These are phyloP conservation scores for Acacia confusa DNA, from an alignment of 306 rosid species.

Conservation along the genomic window DNA sequence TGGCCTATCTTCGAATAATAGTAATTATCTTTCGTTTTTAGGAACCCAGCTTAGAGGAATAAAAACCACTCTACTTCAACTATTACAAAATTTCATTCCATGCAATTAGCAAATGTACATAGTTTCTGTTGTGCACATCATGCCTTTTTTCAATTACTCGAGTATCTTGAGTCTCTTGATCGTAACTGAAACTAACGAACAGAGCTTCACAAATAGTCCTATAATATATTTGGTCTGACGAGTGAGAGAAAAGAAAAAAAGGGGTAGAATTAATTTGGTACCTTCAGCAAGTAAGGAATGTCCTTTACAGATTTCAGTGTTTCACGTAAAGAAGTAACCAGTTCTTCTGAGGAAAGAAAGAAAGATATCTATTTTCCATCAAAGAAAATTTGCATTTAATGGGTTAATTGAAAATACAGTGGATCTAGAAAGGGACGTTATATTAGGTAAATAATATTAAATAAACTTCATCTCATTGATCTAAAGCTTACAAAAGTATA, in stretches of 20 bases:
- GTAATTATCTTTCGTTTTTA: not conserved
- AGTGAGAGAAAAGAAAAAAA: slow-evolving; percentile 16
- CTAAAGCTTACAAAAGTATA: not conserved
- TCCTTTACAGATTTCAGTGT: slow-evolving; percentile 91
- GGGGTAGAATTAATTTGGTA: slow-evolving; percentile 30
- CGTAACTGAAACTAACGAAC: slow-evolving; percentile 27
- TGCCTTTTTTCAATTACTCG: not conserved
- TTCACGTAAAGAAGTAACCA: slow-evolving; percentile 68
- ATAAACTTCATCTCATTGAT: slow-evolving; percentile 26
- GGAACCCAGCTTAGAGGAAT: slow-evolving; percentile 8
- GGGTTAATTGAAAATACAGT: not conserved
- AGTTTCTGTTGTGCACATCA: slow-evolving; percentile 17
- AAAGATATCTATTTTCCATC: slow-evolving; percentile 74
- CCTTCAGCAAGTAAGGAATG: slow-evolving; percentile 85
- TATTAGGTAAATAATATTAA: slow-evolving; percentile 17
- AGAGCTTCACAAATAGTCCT: slow-evolving; percentile 24
- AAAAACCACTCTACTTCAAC: slow-evolving; percentile 23
- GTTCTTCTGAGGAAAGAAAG: slow-evolving; percentile 78
- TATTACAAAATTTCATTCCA: not conserved
- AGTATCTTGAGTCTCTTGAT: not conserved
- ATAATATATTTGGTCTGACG: slow-evolving; percentile 5
- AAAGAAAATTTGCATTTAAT: slow-evolving; percentile 45
- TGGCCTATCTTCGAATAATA: slow-evolving; percentile 26
- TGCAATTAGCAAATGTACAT: not conserved
- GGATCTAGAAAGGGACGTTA: slow-evolving; percentile 19